These are phyloP conservation scores for Plasmodiophora brassicae DNA, from an alignment of 208 protist species.

Conservation along the genomic window DNA sequence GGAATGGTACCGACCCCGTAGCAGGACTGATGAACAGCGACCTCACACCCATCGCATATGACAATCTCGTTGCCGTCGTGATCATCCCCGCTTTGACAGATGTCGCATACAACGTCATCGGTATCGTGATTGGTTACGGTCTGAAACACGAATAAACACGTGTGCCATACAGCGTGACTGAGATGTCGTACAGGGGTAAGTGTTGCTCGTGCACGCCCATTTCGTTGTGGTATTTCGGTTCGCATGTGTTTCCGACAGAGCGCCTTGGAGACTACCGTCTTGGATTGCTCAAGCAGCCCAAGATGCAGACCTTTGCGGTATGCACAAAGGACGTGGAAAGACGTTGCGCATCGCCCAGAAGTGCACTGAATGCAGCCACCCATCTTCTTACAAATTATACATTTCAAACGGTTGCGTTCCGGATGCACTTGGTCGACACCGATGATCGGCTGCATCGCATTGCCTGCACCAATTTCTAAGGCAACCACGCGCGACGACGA, in stretches of 20 bases:
- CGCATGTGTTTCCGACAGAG: not conserved
- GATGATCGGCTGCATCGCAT: not conserved
- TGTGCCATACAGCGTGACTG: not conserved
- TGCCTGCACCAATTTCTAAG: not conserved
- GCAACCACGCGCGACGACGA: not conserved
- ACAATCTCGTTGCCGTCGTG: not conserved
- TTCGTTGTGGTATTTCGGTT: not conserved
- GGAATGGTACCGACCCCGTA: not conserved
- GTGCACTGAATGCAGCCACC: slow-evolving; percentile 29
- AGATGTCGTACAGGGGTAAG: not conserved
- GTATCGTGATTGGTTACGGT: not conserved
- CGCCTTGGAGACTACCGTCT: not conserved
- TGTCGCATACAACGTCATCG: not conserved
- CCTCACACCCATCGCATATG: not conserved
- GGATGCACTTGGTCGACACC: not conserved
- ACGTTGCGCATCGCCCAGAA: not conserved
- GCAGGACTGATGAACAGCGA: not conserved
- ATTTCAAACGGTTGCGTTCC: not conserved
- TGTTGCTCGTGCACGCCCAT: not conserved
- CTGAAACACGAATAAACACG: not conserved
- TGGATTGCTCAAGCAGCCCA: not conserved
- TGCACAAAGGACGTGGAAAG: not conserved
- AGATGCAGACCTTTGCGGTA: not conserved
- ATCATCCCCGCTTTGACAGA: not conserved
- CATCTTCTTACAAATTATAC: not conserved